phyloP scores from a whole-genome alignment of 139 green algal species.

The Desmodesmus armatus region DNA sequence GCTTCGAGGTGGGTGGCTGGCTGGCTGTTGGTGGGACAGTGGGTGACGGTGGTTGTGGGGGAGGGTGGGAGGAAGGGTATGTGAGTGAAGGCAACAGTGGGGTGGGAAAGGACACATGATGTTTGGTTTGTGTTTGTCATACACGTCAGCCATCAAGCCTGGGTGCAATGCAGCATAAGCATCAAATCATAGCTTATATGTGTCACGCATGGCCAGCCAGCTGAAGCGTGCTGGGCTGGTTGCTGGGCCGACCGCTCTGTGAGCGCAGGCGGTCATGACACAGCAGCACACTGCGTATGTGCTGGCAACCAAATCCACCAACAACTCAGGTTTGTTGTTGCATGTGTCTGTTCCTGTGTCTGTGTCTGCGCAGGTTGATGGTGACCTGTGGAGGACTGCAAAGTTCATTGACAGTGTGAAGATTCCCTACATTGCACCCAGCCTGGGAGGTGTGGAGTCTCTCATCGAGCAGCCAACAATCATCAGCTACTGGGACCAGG shows the following conservation, averaged over 20 bases:
- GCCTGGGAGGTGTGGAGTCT: conserved; percentile 95
- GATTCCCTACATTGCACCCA: conserved; percentile 99
- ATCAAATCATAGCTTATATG: no score
- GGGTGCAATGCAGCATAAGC: no score
- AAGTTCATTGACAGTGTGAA: conserved; percentile 91
- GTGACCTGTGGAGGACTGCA: conserved; percentile 90
- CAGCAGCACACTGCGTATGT: no score
- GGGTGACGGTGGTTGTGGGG: neutral
- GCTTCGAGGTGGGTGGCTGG: conserved; percentile 83
- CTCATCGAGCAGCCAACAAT: conserved; percentile 99
- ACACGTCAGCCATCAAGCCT: no score
- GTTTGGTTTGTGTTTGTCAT: neutral
- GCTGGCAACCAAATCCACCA: no score
- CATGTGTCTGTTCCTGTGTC: conserved; percentile 1
- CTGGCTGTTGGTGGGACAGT: neutral
- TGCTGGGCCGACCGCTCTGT: no score
- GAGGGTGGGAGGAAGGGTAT: no score
- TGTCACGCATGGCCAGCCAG: no score
- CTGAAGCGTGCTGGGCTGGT: no score
- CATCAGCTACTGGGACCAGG: conserved; percentile 90
- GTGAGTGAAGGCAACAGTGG: no score
- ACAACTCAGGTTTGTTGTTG: no score
- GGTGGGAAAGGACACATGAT: neutral
- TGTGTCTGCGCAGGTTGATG: conserved; percentile 61
- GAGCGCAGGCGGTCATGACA: no score